Percentiles rank a stretch among this genome's conserved stretches.
Conservation (phyloP, 805 yeast species). For the Yamadazyma ubonensis region DNA sequence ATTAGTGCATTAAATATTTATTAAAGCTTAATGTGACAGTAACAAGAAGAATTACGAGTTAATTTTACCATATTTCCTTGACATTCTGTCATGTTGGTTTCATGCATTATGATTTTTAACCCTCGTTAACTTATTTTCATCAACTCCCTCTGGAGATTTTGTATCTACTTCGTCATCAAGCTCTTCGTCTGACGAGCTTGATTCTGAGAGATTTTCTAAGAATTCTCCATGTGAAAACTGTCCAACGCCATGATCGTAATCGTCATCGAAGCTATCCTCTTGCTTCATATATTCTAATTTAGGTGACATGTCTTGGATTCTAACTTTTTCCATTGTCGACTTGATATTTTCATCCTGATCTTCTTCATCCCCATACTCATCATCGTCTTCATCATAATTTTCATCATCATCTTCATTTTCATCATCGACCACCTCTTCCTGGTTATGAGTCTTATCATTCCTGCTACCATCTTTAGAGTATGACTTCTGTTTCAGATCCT, state of each 20-base stretch:
- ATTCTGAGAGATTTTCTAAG: conserved; percentile 42
- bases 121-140: conserved; percentile 41
- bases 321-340: conserved; percentile 19
- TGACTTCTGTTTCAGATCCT: not conserved
- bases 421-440: conserved; percentile 2
- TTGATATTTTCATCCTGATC: conserved; percentile 22
- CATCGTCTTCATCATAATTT: not conserved
- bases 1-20: not conserved
- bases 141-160: conserved; percentile 18
- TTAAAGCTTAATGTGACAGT: not conserved
- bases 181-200: conserved; percentile 37
- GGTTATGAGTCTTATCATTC: not conserved
- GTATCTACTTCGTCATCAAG: conserved; percentile 17
- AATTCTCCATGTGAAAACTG: conserved; percentile 32
- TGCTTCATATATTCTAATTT: conserved; percentile 19
- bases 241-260: conserved; percentile 26
- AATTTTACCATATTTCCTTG: too few species aligned
- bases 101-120: conserved; percentile 36
- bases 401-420: conserved; percentile 1
- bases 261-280: conserved; percentile 25
- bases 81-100: not conserved
- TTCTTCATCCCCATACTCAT: conserved; percentile 14
- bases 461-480: too few species aligned
- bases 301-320: conserved; percentile 36
- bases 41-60: not conserved